These are phyloP conservation scores for Avena eriantha DNA, from an alignment of 176 grass and related monocot genomes.

Conservation along the genomic window DNA sequence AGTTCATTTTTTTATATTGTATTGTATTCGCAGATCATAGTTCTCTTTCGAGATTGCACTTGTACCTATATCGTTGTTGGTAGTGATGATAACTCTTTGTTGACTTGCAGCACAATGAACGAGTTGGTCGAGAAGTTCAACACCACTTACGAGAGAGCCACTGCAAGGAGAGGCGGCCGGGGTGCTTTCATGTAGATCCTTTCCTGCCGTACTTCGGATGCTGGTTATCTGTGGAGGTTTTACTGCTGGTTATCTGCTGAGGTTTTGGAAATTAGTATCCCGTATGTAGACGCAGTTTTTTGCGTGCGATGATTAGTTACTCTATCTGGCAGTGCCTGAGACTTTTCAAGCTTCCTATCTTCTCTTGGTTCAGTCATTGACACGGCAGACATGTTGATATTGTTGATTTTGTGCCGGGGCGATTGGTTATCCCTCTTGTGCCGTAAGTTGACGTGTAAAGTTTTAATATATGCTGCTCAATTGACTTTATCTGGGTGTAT, in stretches of 20 bases:
- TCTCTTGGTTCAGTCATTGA: constrained; percentile 25
- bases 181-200: constrained; percentile 71
- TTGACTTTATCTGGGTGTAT: constrained; percentile 25
- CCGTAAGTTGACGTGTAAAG: constrained; percentile 46
- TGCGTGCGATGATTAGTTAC: constrained; percentile 31
- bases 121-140: constrained; percentile 96
- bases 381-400: constrained; percentile 36
- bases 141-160: constrained; percentile 72
- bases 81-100: not conserved
- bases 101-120: constrained; percentile 80
- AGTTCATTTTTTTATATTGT: not conserved
- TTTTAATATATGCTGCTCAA: not conserved
- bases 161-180: constrained; percentile 82
- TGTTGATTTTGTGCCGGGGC: constrained; percentile 28
- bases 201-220: constrained; percentile 13
- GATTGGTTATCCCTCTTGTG: constrained; percentile 30
- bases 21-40: not conserved
- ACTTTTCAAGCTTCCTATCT: constrained; percentile 3
- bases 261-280: constrained; percentile 30
- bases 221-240: constrained; percentile 17
- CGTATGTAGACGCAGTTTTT: constrained; percentile 36
- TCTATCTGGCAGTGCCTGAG: not conserved
- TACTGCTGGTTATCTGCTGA: constrained; percentile 14
- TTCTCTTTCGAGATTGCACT: not conserved
- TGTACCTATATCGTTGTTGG: not conserved